phyloP scores from a whole-genome alignment of 371 early-diverging fungal species.

The Astathelohania contejeani region DNA sequence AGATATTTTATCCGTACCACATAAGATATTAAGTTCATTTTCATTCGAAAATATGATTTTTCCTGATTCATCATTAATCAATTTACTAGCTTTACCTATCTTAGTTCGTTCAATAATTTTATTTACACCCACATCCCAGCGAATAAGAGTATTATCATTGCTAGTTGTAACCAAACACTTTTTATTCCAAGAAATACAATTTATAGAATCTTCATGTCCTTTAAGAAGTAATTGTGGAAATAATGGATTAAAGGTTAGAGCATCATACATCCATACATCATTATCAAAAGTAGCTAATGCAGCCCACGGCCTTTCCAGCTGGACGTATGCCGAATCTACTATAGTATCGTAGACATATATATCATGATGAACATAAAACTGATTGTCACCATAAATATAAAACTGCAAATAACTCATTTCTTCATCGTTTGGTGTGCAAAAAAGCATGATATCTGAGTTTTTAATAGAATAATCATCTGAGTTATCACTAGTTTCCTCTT shows the following conservation, averaged over 20 bases:
- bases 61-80: background rate
- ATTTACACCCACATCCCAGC: constrained; percentile 32
- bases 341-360: constrained; percentile 20
- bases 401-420: constrained; percentile 17
- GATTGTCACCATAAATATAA: constrained; percentile 15
- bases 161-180: constrained; percentile 12
- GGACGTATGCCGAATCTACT: constrained; percentile 16
- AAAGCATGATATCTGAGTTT: constrained; percentile 21
- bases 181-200: constrained; percentile 1
- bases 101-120: constrained; percentile 4
- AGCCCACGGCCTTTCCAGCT: constrained; percentile 4
- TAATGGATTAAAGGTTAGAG: constrained; percentile 15
- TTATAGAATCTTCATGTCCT: constrained; percentile 25
- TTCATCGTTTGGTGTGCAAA: constrained; percentile 27
- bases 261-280: constrained; percentile 31
- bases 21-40: background rate
- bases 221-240: constrained; percentile 23
- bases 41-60: constrained; percentile 1
- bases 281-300: constrained; percentile 36
- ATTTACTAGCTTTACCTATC: background rate
- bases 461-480: constrained; percentile 16
- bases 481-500: constrained; percentile 5
- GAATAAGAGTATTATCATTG: constrained; percentile 22
- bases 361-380: constrained; percentile 34
- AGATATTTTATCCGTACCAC: background rate